phyloP scores from a whole-genome alignment of 208 protist genomes.

The Acanthamoeba castellanii region DNA sequence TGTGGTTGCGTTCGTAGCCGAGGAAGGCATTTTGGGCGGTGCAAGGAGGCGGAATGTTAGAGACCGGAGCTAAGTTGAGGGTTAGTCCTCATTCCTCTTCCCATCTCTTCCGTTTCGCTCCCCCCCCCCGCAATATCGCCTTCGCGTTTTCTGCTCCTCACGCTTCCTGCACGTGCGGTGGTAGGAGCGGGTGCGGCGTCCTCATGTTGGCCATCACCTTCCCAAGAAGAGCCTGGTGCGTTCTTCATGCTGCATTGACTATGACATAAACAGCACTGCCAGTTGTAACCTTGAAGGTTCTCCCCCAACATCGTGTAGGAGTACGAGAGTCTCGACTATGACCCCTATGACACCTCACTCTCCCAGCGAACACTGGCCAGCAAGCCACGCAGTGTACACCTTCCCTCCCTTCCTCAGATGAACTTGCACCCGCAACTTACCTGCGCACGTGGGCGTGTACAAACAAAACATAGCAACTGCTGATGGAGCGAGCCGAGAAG shows the following conservation, averaged over 20 bases:
- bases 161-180: no score
- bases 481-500: background rate
- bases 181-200: background rate
- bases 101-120: no score
- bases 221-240: background rate
- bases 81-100: no score
- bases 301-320: background rate
- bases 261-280: no score
- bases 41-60: no score
- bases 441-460: background rate
- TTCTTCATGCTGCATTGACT: no score
- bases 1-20: no score
- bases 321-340: constrained; percentile 62
- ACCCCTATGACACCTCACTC: constrained; percentile 11
- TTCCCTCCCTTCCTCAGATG: background rate
- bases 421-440: background rate
- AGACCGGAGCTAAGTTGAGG: no score
- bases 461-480: background rate
- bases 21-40: no score
- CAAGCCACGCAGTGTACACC: background rate
- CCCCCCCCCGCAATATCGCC: no score
- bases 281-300: background rate
- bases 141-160: no score
- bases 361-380: background rate
- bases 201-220: background rate